phyloP scores from a whole-genome alignment of 805 yeast species.

The Saturnispora zaruensis region DNA sequence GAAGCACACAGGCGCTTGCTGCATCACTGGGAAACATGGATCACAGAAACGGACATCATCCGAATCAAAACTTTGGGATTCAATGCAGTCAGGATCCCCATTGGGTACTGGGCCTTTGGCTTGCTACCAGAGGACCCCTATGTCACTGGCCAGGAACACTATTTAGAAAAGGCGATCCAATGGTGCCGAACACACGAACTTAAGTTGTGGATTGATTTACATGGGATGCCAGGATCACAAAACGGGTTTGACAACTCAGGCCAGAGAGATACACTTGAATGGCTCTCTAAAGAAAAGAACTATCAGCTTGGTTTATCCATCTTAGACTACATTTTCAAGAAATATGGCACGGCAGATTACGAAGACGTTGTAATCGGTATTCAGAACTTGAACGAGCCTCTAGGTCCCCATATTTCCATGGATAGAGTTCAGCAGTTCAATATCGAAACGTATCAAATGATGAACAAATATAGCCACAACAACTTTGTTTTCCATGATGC shows the following conservation, averaged over 20 bases:
- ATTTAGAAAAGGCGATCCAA: constrained; percentile 64
- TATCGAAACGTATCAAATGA: constrained; percentile 34
- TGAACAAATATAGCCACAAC: constrained; percentile 33
- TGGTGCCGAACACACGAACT: constrained; percentile 62
- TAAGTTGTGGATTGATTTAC: constrained; percentile 85
- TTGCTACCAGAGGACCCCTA: constrained; percentile 65
- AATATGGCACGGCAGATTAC: constrained; percentile 42
- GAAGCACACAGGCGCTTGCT: constrained; percentile 36
- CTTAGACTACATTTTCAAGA: constrained; percentile 40
- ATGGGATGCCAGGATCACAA: constrained; percentile 96
- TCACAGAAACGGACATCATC: constrained; percentile 49
- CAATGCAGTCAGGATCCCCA: constrained; percentile 82
- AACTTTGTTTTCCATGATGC: constrained; percentile 61
- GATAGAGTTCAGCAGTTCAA: constrained; percentile 33
- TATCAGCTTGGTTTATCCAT: constrained; percentile 42
- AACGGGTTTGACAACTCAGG: constrained; percentile 97
- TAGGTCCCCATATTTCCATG: constrained; percentile 44
- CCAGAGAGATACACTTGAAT: constrained; percentile 42
- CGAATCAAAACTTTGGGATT: constrained; percentile 46
- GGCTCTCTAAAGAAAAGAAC: constrained; percentile 35
- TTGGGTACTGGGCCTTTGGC: constrained; percentile 91
- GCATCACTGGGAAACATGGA: constrained; percentile 51
- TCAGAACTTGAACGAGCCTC: constrained; percentile 66
- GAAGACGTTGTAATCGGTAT: constrained; percentile 59
- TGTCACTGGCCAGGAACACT: constrained; percentile 69